A percentile compares a stretch with the other conserved stretches of the same genome.
Evolutionary conservation across 176 grass and related monocot genomes (phyloP).

Genomic region (Rhipidocladum racemiflorum): DNA sequence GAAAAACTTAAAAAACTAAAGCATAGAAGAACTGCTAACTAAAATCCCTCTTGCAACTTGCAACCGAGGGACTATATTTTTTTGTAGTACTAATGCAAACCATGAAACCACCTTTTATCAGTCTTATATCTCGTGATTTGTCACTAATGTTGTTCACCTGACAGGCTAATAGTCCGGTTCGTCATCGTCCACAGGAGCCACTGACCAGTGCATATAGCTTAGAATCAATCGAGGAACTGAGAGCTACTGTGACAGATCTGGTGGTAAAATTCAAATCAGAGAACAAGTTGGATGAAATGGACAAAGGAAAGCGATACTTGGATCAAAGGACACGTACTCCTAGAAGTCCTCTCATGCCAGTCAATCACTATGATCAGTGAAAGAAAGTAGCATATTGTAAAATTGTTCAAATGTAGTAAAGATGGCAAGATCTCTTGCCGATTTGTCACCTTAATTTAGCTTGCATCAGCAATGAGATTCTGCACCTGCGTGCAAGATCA

Average conservation of each 20-base stretch:
- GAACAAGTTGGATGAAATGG: slow-evolving; percentile 35
- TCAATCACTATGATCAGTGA: slow-evolving; percentile 47
- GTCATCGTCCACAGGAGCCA: slow-evolving; percentile 23
- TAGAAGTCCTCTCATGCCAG: slow-evolving; percentile 68
- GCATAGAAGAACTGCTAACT: too few relatives aligned
- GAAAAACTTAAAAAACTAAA: not conserved
- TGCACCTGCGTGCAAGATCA: slow-evolving; percentile 1
- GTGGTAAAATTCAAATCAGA: slow-evolving; percentile 46
- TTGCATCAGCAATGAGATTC: not conserved
- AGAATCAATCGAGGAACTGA: slow-evolving; percentile 55
- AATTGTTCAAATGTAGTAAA: slow-evolving; percentile 14
- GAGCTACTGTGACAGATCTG: slow-evolving; percentile 50
- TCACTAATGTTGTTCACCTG: slow-evolving; percentile 2
- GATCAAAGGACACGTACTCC: slow-evolving; percentile 35
- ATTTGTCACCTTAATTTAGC: not conserved
- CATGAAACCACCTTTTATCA: not conserved
- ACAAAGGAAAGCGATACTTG: slow-evolving; percentile 37
- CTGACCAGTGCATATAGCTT: slow-evolving; percentile 30
- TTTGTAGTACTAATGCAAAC: not conserved
- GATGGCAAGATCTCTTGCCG: slow-evolving; percentile 44
- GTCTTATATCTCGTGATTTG: not conserved
- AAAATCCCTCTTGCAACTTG: not conserved
- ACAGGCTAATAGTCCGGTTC: slow-evolving; percentile 67
- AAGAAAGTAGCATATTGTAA: not conserved
- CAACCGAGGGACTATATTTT: not conserved